A percentile compares a stretch with the other conserved stretches of the same genome.
These are phyloP conservation scores for Eryngium alpinum DNA, from an alignment of 140 eudicot genomes.

Conservation along the genomic window DNA sequence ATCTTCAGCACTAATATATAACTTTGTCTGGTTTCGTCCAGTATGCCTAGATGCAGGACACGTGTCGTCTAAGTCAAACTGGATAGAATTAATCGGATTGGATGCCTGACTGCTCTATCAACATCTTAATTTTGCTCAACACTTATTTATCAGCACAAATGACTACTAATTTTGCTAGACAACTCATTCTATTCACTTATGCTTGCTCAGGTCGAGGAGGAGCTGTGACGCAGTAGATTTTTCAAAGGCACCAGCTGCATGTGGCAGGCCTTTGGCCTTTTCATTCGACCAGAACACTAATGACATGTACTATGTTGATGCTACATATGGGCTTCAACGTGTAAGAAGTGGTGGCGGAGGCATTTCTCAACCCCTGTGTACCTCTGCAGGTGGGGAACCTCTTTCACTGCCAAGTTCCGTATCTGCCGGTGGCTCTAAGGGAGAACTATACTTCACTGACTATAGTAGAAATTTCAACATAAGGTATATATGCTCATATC, in stretches of 20 bases:
- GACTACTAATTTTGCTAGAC: neutral
- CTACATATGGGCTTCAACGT: constrained; percentile 6
- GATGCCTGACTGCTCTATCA: too few species aligned
- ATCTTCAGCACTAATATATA: too few species aligned
- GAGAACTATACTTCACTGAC: constrained; percentile 7
- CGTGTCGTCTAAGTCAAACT: too few species aligned
- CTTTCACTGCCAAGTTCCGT: neutral
- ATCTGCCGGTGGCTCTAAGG: neutral
- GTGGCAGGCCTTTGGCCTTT: neutral
- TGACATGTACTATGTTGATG: constrained; percentile 7
- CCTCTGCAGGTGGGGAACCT: constrained; percentile 7
- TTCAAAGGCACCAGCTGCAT: neutral
- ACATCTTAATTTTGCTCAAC: neutral
- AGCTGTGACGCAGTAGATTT: neutral
- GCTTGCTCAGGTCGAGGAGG: neutral
- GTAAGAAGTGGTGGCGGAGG: constrained; percentile 12
- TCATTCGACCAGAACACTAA: neutral
- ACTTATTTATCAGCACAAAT: neutral
- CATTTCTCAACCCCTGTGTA: neutral
- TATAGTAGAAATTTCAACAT: neutral
- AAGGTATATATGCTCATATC: constrained; percentile 1
- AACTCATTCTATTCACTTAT: neutral
- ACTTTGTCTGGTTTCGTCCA: too few species aligned
- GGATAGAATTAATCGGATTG: too few species aligned
- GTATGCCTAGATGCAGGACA: too few species aligned